Evolutionary conservation across 1,284 basidiomycete genomes (phyloP).

Genomic region (Pseudozyma sp.): DNA sequence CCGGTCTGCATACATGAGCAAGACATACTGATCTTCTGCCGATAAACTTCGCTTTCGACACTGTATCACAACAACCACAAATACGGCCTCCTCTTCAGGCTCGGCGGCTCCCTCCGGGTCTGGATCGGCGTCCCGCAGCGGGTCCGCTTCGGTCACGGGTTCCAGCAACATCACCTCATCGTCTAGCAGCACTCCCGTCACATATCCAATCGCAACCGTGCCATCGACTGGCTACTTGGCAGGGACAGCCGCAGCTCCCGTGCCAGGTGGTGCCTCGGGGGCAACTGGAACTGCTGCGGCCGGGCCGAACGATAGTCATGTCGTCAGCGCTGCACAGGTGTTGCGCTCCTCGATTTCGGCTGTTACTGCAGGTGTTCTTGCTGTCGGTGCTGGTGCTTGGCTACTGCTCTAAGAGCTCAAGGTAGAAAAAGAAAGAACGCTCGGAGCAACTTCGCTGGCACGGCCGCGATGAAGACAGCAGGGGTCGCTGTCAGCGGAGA

Average conservation of each 20-base stretch:
- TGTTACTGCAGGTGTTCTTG: constrained; percentile 22
- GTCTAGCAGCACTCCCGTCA: constrained; percentile 44
- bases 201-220: constrained; percentile 44
- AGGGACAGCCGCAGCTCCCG: constrained; percentile 43
- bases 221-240: constrained; percentile 41
- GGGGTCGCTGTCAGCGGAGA: not conserved
- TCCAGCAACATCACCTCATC: constrained; percentile 19
- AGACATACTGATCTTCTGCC: no score
- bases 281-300: constrained; percentile 18
- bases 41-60: no score
- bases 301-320: constrained; percentile 42
- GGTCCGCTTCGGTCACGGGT: constrained; percentile 11
- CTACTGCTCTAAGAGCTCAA: constrained; percentile 23
- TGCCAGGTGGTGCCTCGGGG: constrained; percentile 26
- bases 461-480: not conserved
- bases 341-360: constrained; percentile 22
- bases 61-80: no score
- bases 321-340: constrained; percentile 34
- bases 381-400: constrained; percentile 30
- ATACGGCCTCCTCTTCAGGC: constrained; percentile 20
- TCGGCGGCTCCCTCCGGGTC: constrained; percentile 19
- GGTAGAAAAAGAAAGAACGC: not conserved
- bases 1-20: no score
- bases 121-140: constrained; percentile 8
- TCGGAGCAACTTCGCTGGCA: not conserved